Conservation (phyloP, 2,329 filamentous ascomycete species). For the Thelonectria blattea region DNA sequence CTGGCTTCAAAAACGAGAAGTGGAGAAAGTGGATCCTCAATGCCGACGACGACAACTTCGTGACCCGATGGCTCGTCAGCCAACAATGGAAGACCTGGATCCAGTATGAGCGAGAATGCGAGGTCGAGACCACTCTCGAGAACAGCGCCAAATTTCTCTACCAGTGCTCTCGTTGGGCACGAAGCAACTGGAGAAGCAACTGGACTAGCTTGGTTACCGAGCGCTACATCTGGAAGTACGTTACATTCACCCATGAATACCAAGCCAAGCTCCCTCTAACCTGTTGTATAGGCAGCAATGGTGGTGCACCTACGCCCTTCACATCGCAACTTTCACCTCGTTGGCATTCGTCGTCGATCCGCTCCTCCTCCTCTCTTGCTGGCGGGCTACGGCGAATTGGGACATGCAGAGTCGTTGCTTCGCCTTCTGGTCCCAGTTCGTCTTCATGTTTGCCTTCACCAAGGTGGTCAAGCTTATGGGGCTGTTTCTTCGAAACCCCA, state of each 20-base stretch:
- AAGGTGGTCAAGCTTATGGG: slow-evolving; percentile 92
- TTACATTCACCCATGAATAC: slow-evolving; percentile 35
- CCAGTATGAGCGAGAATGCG: slow-evolving; percentile 89
- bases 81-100: slow-evolving; percentile 94
- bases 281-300: slow-evolving; percentile 72
- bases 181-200: slow-evolving; percentile 98
- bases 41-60: slow-evolving; percentile 97
- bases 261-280: slow-evolving; percentile 26
- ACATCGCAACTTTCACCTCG: slow-evolving; percentile 90
- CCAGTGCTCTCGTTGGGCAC: slow-evolving; percentile 92
- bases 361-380: slow-evolving; percentile 71
- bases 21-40: slow-evolving; percentile 91
- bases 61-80: slow-evolving; percentile 92
- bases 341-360: slow-evolving; percentile 82
- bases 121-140: slow-evolving; percentile 92
- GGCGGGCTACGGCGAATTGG: slow-evolving; percentile 71
- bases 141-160: slow-evolving; percentile 88
- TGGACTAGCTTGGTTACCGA: slow-evolving; percentile 87
- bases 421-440: slow-evolving; percentile 66
- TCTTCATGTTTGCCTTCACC: slow-evolving; percentile 81
- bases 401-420: slow-evolving; percentile 56
- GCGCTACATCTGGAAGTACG: slow-evolving; percentile 86
- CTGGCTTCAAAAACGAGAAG: slow-evolving; percentile 89
- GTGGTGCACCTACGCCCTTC: slow-evolving; percentile 93
- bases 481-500: slow-evolving; percentile 83